phyloP scores from a whole-genome alignment of 768 basidiomycete species.

The Coprinellus aureogranulatus region DNA sequence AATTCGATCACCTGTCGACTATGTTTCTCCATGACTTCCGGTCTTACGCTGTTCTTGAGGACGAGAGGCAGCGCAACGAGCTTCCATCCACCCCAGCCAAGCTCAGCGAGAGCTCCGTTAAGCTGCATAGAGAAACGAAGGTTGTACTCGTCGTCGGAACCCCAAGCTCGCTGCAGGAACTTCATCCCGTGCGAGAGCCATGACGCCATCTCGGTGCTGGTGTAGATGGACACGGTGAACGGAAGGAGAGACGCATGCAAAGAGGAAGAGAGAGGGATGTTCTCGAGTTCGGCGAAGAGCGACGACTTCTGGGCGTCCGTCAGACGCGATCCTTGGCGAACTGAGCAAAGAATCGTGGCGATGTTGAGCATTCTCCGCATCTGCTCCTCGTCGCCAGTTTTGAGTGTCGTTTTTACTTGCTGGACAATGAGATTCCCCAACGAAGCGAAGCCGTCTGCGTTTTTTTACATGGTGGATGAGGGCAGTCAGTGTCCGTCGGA shows the following conservation, averaged over 20 bases:
- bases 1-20: slow-evolving; percentile 44
- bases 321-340: slow-evolving; percentile 71
- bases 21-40: slow-evolving; percentile 44
- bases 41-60: slow-evolving; percentile 43
- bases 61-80: slow-evolving; percentile 59
- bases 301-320: slow-evolving; percentile 39
- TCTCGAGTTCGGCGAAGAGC: slow-evolving; percentile 29
- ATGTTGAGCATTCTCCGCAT: slow-evolving; percentile 56
- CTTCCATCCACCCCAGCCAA: slow-evolving; percentile 79
- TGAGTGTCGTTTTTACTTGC: slow-evolving; percentile 25
- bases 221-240: slow-evolving; percentile 37
- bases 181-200: slow-evolving; percentile 56
- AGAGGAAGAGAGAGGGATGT: slow-evolving; percentile 25
- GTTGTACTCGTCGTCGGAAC: slow-evolving; percentile 6
- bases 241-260: slow-evolving; percentile 36
- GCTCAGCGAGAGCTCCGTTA: slow-evolving; percentile 58
- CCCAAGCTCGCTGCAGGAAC: slow-evolving; percentile 55
- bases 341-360: slow-evolving; percentile 52
- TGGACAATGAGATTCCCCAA: slow-evolving; percentile 54
- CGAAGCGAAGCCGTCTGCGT: slow-evolving; percentile 58
- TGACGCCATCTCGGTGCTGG: slow-evolving; percentile 43
- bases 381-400: slow-evolving; percentile 32
- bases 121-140: slow-evolving; percentile 49
- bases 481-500: slow-evolving; percentile 75
- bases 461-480: slow-evolving; percentile 81